Evolutionary conservation across 345 rosid genomes (phyloP), one percentile per base, ranked within the genome.

Genomic region (Lepidium sativum): DNA sequence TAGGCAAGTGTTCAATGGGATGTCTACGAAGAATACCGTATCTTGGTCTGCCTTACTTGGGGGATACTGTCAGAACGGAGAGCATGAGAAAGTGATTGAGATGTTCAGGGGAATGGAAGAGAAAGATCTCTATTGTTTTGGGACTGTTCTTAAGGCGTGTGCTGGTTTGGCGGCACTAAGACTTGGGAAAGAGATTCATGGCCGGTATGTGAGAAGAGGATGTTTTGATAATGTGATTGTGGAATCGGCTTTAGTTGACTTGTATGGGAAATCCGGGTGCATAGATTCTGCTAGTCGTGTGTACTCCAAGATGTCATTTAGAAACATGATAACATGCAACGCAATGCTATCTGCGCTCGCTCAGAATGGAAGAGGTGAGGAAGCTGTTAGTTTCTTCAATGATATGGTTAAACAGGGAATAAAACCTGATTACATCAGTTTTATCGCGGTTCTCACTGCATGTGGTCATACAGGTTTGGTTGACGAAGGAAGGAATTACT

Each of bases 11-110:
- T 87, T 92, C 47, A 82, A 83, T 75, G 76, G 84, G 51, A 92
- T 92, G 92, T 54, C 65, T 29, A 55, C 43, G 41, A 89, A 79
- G 76, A 92, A 89, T 74, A 68, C 79, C 0, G 80, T 92, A 70
- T 92, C 97, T n/a, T 80, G 88, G 90, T 80, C 84, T 50, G 98
- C 97, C 4, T 72, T 92, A 82, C 86, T 87, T 8, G 92, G 84
- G 8, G 96, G 77, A 13, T 92, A 86, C 70, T 89, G 95, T 80
- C 94, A 89, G 66, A 87, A 78, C 34, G 84, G 83, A 57, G 78
- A 83, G 20, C 80, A 83, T 17, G 77, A 75, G 49, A 76, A 80
- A n/a, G 96, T 81, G 4, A 67, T 89, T 69, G 77, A 77, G 68
- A 79, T 87, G 67, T 87, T 82, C 58, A 72, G 87, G 62, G 77